Evolutionary conservation across 2,329 filamentous ascomycete species (phyloP).

Genomic region (Orbilia javanica): DNA sequence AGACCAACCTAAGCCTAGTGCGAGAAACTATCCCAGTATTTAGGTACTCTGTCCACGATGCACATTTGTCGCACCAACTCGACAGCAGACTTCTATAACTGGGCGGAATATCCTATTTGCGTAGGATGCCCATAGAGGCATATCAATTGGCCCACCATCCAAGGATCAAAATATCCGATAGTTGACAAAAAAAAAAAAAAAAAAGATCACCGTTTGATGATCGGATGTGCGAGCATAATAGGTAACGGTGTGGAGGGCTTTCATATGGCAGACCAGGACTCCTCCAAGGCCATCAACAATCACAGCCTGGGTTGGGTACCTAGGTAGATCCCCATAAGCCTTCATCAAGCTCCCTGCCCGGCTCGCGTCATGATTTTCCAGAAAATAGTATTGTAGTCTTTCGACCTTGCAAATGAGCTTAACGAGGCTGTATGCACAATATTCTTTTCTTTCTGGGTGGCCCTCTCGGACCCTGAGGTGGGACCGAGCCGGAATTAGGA

Average conservation of each 20-base stretch:
- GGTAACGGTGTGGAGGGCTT: conserved; percentile 23
- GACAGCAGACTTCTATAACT: not conserved
- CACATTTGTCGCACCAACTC: not conserved
- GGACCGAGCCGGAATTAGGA: conserved; percentile 29
- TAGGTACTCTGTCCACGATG: too few relatives aligned
- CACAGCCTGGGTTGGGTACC: conserved; percentile 47
- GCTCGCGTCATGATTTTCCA: too few relatives aligned
- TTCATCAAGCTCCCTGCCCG: conserved; percentile 17
- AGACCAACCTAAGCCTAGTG: not conserved
- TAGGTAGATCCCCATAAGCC: conserved; percentile 37
- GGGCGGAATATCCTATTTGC: not conserved
- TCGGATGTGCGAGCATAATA: conserved; percentile 4
- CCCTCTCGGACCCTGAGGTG: not conserved
- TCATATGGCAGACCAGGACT: not conserved
- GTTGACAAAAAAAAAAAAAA: not conserved
- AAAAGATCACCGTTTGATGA: conserved; percentile 17
- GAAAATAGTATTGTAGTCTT: not conserved
- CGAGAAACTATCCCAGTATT: too few relatives aligned
- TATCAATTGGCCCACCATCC: not conserved
- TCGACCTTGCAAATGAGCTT: not conserved
- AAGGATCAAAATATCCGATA: not conserved
- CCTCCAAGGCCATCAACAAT: conserved; percentile 30
- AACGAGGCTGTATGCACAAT: not conserved
- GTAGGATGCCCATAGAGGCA: too few relatives aligned
- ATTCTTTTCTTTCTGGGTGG: not conserved